Percentiles rank a stretch among this genome's conserved stretches.
These are phyloP conservation scores for Hansenula lynferdii DNA, from an alignment of 1,139 yeast genomes.

Conservation along the genomic window DNA sequence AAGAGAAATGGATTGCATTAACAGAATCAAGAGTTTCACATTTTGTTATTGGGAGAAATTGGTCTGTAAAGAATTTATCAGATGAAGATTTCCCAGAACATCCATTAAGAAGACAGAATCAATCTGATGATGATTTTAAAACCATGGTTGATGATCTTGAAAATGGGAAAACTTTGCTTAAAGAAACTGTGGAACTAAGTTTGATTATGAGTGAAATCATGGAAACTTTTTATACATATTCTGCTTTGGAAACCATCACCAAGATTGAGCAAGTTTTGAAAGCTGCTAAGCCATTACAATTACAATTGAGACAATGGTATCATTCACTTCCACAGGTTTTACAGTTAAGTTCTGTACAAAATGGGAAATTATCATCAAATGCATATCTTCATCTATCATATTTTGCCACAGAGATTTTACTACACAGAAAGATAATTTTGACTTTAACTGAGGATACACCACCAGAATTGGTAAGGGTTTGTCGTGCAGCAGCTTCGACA, in stretches of 20 bases:
- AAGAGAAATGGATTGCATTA: slow-evolving; percentile 83
- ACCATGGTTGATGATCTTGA: slow-evolving; percentile 51
- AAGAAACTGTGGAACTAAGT: slow-evolving; percentile 63
- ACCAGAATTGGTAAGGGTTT: slow-evolving; percentile 58
- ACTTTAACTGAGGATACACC: slow-evolving; percentile 50
- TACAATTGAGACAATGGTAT: slow-evolving; percentile 78
- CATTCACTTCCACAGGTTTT: slow-evolving; percentile 68
- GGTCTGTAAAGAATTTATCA: slow-evolving; percentile 59
- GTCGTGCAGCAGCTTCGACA: slow-evolving; percentile 81
- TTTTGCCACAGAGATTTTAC: slow-evolving; percentile 80
- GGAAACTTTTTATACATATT: slow-evolving; percentile 64
- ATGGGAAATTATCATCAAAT: slow-evolving; percentile 58
- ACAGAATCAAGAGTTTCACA: slow-evolving; percentile 82
- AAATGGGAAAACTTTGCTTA: slow-evolving; percentile 67
- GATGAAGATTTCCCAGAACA: slow-evolving; percentile 73
- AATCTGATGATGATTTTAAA: slow-evolving; percentile 14
- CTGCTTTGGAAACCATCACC: slow-evolving; percentile 50
- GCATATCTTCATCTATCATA: slow-evolving; percentile 81
- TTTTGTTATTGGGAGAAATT: slow-evolving; percentile 53
- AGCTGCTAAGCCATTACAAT: slow-evolving; percentile 80
- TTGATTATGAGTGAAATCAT: slow-evolving; percentile 69
- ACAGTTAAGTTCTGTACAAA: slow-evolving; percentile 59
- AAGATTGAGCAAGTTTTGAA: slow-evolving; percentile 63
- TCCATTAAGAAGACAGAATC: slow-evolving; percentile 21
- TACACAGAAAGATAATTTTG: slow-evolving; percentile 76